Percentiles rank a stretch among this genome's conserved stretches.
Evolutionary conservation across 1,284 basidiomycete genomes (phyloP).

Genomic region (Ceratorhiza oryzae-sativae): DNA sequence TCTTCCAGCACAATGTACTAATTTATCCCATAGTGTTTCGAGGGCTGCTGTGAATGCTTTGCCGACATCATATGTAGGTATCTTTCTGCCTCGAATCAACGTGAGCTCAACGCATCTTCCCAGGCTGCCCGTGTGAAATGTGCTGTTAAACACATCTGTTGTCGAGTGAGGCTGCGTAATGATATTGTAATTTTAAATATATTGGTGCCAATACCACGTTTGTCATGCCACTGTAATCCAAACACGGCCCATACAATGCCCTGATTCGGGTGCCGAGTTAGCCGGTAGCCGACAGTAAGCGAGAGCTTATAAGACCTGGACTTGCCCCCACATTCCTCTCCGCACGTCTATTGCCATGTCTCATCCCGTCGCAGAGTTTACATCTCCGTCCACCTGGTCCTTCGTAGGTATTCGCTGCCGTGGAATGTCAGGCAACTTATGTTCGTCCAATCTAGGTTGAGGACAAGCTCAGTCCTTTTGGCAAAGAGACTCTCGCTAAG

Average conservation of each 20-base stretch:
- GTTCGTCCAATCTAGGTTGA: conserved; percentile 65
- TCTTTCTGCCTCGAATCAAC: not conserved
- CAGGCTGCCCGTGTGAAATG: conserved; percentile 58
- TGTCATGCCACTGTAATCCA: conserved; percentile 28
- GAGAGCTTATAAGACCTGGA: conserved; percentile 24
- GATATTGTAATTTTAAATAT: conserved; percentile 7
- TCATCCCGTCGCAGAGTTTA: conserved; percentile 75
- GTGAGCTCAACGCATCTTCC: conserved; percentile 7
- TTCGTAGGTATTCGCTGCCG: conserved; percentile 59
- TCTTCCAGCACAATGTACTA: not conserved
- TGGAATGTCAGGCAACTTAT: not conserved
- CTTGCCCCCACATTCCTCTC: conserved; percentile 24
- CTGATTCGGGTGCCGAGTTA: conserved; percentile 23
- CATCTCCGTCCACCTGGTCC: conserved; percentile 81
- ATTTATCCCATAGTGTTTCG: conserved; percentile 20
- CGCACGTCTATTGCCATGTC: conserved; percentile 39
- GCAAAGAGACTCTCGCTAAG: conserved; percentile 83
- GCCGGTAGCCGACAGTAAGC: conserved; percentile 9
- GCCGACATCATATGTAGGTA: conserved; percentile 57
- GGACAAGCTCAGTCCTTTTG: conserved; percentile 89
- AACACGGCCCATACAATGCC: conserved; percentile 1
- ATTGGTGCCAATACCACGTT: not conserved
- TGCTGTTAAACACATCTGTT: conserved; percentile 50
- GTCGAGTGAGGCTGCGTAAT: conserved; percentile 3
- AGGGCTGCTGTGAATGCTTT: conserved; percentile 57